These are phyloP conservation scores for Penicillium dipodomyicola DNA, from an alignment of 495 filamentous ascomycete genomes.

Conservation along the genomic window DNA sequence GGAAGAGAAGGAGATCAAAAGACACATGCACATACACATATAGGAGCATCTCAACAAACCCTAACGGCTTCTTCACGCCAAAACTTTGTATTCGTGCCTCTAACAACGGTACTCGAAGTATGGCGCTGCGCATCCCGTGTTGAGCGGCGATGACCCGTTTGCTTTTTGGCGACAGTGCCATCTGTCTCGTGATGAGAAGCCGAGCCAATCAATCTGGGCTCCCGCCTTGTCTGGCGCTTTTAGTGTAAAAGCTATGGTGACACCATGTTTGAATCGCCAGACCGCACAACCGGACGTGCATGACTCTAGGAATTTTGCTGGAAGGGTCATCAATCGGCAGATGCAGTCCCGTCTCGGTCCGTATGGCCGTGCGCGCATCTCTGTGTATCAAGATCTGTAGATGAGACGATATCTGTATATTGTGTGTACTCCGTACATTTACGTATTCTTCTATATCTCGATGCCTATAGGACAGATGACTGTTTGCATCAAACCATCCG, in stretches of 20 bases:
- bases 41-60: background rate
- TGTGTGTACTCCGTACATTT: background rate
- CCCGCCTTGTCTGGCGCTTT: constrained; percentile 8
- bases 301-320: constrained; percentile 19
- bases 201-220: constrained; percentile 17
- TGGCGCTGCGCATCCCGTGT: constrained; percentile 4
- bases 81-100: constrained; percentile 6
- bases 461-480: background rate
- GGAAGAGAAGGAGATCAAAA: constrained; percentile 19
- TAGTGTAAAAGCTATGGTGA: constrained; percentile 26
- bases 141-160: constrained; percentile 21
- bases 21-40: constrained; percentile 9
- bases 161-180: constrained; percentile 7
- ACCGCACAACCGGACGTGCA: constrained; percentile 27
- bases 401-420: background rate
- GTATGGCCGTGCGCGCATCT: constrained; percentile 22
- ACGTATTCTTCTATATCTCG: background rate
- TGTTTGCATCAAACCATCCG: background rate
- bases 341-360: constrained; percentile 29
- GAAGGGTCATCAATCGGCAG: constrained; percentile 15
- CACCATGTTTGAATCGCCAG: constrained; percentile 21
- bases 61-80: constrained; percentile 1
- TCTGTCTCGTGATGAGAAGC: constrained; percentile 25
- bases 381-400: constrained; percentile 15
- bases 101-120: constrained; percentile 12